Conservation (phyloP, 2,329 filamentous ascomycete species). For the Bretziella fagacearum region DNA sequence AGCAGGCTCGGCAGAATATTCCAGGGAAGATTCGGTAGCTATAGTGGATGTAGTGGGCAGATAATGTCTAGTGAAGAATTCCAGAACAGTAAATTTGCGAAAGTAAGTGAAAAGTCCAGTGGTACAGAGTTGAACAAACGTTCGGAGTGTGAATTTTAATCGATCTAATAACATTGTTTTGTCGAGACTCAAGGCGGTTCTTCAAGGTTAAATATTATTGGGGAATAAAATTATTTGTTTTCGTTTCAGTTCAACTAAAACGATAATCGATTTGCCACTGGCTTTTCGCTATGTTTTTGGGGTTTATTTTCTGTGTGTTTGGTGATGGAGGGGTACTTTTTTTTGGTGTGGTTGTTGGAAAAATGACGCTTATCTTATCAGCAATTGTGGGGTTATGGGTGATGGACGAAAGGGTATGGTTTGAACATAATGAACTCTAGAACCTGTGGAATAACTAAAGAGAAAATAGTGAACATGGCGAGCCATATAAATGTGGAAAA, state of each 20-base stretch:
- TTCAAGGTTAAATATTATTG: not conserved
- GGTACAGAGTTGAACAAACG: constrained; percentile 9
- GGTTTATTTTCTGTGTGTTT: not conserved
- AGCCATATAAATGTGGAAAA: too few species aligned
- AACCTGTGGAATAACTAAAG: too few species aligned
- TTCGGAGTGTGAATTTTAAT: not conserved
- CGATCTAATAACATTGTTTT: constrained; percentile 3
- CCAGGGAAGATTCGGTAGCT: not conserved
- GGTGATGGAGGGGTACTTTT: not conserved
- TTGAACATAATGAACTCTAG: not conserved
- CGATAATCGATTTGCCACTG: too few species aligned
- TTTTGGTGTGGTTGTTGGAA: not conserved
- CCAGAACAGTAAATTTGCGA: constrained; percentile 4
- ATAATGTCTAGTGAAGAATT: constrained; percentile 15
- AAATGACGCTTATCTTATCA: not conserved
- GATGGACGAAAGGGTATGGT: not conserved
- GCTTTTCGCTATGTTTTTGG: too few species aligned
- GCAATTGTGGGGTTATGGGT: not conserved
- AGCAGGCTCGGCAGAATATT: not conserved
- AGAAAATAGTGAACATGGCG: too few species aligned
- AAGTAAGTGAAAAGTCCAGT: constrained; percentile 5
- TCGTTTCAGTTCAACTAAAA: too few species aligned
- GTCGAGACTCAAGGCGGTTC: not conserved
- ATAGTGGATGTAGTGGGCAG: constrained; percentile 14
- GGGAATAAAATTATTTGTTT: not conserved